Evolutionary conservation across 2,329 filamentous ascomycete species (phyloP).

Genomic region (Fonsecaea monophora): DNA sequence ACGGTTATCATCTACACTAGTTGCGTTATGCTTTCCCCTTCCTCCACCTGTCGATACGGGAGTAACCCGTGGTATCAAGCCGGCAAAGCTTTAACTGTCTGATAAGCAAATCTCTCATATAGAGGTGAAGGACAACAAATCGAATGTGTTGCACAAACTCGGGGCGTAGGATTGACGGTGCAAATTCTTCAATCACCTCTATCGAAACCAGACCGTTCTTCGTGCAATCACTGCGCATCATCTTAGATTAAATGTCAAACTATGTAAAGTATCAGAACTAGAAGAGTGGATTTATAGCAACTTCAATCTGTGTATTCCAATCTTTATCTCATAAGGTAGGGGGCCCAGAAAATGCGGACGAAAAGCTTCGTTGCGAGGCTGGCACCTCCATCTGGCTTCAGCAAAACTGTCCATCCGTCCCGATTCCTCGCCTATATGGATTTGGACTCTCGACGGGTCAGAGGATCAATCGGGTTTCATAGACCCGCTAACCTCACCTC

Average conservation of each 20-base stretch:
- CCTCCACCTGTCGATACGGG: background rate
- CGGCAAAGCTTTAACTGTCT: background rate
- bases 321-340: slow-evolving; percentile 40
- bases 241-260: slow-evolving; percentile 24
- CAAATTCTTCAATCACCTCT: background rate
- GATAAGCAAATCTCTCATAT: background rate
- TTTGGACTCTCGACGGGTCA: slow-evolving; percentile 38
- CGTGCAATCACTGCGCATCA: slow-evolving; percentile 29
- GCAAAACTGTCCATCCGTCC: slow-evolving; percentile 30
- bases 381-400: slow-evolving; percentile 43
- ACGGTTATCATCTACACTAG: background rate
- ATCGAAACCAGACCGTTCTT: slow-evolving; percentile 11
- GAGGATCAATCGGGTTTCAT: slow-evolving; percentile 14
- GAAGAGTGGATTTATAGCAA: slow-evolving; percentile 42
- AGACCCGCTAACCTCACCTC: slow-evolving; percentile 17
- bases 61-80: too few relatives aligned
- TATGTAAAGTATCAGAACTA: slow-evolving; percentile 34
- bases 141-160: background rate
- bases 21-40: background rate
- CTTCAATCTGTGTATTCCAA: slow-evolving; percentile 44
- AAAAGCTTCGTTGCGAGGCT: slow-evolving; percentile 44
- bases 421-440: slow-evolving; percentile 39
- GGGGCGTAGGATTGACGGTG: background rate
- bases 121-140: background rate
- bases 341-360: slow-evolving; percentile 41